Evolutionary conservation across 192 early-diverging fungal species (phyloP).

Genomic region (Coemansia furcata): DNA sequence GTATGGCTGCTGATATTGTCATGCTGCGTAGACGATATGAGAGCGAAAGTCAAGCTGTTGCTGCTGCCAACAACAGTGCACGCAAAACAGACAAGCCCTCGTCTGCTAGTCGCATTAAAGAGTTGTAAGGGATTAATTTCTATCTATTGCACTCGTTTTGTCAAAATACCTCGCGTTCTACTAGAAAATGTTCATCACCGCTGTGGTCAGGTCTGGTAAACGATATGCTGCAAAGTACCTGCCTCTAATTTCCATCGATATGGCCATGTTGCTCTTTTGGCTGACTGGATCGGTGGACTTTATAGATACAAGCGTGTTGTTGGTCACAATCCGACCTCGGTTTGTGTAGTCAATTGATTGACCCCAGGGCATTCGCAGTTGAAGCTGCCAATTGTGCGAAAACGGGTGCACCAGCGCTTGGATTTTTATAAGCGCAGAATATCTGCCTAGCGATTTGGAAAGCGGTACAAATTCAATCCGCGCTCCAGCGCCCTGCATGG

Average conservation of each 20-base stretch:
- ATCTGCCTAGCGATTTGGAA: slow-evolving; percentile 23
- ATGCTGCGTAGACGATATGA: slow-evolving; percentile 30
- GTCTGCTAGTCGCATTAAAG: background rate
- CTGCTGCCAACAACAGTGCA: background rate
- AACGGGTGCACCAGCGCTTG: slow-evolving; percentile 38
- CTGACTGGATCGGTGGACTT: background rate
- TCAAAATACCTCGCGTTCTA: background rate
- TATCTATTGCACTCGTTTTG: background rate
- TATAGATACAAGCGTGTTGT: slow-evolving; percentile 18
- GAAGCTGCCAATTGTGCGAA: slow-evolving; percentile 42
- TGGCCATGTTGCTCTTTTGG: slow-evolving; percentile 17
- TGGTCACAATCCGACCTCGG: slow-evolving; percentile 20
- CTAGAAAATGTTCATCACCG: background rate
- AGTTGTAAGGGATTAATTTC: background rate
- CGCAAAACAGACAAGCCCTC: background rate
- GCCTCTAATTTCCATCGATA: slow-evolving; percentile 31
- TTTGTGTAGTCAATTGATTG: slow-evolving; percentile 38
- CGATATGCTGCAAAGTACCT: slow-evolving; percentile 22
- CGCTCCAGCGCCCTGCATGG: slow-evolving; percentile 24
- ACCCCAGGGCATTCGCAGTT: slow-evolving; percentile 29
- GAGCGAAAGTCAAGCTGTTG: slow-evolving; percentile 20
- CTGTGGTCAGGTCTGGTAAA: slow-evolving; percentile 25
- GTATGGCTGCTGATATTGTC: slow-evolving; percentile 37
- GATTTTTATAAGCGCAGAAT: slow-evolving; percentile 42
- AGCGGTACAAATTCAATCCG: slow-evolving; percentile 39